Conservation (phyloP, 2,329 filamentous ascomycete species). For the Botrytis cinerea region DNA sequence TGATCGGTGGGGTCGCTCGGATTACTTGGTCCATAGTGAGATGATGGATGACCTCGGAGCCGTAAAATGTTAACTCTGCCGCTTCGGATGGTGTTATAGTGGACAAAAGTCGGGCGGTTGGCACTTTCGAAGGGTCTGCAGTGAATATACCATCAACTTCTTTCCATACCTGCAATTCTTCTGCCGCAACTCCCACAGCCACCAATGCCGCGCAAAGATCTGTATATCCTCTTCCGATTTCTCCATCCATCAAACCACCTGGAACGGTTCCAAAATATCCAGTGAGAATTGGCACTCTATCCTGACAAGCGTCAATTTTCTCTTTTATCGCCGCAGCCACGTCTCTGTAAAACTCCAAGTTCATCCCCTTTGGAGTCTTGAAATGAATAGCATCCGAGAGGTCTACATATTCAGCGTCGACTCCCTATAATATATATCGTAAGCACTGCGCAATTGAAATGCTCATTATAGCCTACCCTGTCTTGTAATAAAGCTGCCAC, state of each 20-base stretch:
- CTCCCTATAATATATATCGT: slow-evolving; percentile 51
- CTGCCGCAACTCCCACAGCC: slow-evolving; percentile 82
- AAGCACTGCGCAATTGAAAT: slow-evolving; percentile 7
- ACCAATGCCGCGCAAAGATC: slow-evolving; percentile 92
- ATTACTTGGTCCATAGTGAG: slow-evolving; percentile 98
- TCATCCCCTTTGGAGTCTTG: slow-evolving; percentile 58
- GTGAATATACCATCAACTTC: slow-evolving; percentile 96
- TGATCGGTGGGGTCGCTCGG: slow-evolving; percentile 75
- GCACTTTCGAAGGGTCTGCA: slow-evolving; percentile 81
- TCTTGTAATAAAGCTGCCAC: slow-evolving; percentile 85
- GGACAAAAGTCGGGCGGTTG: slow-evolving; percentile 84
- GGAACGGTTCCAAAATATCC: slow-evolving; percentile 95
- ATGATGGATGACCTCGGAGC: slow-evolving; percentile 96
- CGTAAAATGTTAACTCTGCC: slow-evolving; percentile 91
- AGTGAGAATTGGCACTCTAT: slow-evolving; percentile 76
- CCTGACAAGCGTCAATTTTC: slow-evolving; percentile 64
- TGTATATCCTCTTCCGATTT: slow-evolving; percentile 93
- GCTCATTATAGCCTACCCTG: slow-evolving; percentile 47
- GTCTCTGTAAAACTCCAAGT: slow-evolving; percentile 68
- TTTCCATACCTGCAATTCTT: slow-evolving; percentile 97
- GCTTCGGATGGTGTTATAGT: slow-evolving; percentile 93
- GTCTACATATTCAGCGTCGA: slow-evolving; percentile 88
- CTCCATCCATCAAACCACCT: slow-evolving; percentile 81
- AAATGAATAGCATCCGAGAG: slow-evolving; percentile 79
- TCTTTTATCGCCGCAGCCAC: slow-evolving; percentile 62